These are phyloP conservation scores for Effrenium voratum DNA, from an alignment of 73 alveolate species.

Conservation along the genomic window DNA sequence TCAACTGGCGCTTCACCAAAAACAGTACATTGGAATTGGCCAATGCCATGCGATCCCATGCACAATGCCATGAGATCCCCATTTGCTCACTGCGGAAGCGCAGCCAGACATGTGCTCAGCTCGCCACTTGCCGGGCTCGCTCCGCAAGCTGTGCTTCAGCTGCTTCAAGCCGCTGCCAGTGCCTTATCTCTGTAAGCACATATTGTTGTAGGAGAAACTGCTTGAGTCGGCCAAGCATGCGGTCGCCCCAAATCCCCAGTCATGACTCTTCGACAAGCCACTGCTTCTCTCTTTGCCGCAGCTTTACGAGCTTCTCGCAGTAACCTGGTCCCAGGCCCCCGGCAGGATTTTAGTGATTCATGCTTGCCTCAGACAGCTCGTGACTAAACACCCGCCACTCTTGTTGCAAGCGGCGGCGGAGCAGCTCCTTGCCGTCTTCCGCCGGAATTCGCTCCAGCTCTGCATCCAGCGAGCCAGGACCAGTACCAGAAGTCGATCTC, in stretches of 20 bases:
- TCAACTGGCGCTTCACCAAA: too few relatives aligned
- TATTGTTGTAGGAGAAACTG: too few relatives aligned
- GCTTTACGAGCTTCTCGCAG: constrained; percentile 82
- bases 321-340: too few relatives aligned
- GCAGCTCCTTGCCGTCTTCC: constrained; percentile 85
- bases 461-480: constrained; percentile 65
- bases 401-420: constrained; percentile 22
- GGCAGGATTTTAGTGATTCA: too few relatives aligned
- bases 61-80: background rate
- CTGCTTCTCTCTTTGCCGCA: constrained; percentile 88
- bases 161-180: constrained; percentile 85
- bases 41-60: background rate
- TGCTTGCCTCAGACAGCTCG: too few relatives aligned
- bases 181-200: too few relatives aligned
- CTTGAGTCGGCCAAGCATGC: background rate
- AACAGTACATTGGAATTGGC: too few relatives aligned
- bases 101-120: background rate
- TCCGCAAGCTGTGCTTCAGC: constrained; percentile 76
- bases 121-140: constrained; percentile 27
- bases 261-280: background rate
- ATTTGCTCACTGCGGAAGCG: background rate
- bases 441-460: constrained; percentile 84
- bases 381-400: background rate
- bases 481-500: constrained; percentile 45
- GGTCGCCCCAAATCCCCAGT: background rate